Conservation (phyloP, 2,329 filamentous ascomycete species). For the Scedosporium aurantiacum region DNA sequence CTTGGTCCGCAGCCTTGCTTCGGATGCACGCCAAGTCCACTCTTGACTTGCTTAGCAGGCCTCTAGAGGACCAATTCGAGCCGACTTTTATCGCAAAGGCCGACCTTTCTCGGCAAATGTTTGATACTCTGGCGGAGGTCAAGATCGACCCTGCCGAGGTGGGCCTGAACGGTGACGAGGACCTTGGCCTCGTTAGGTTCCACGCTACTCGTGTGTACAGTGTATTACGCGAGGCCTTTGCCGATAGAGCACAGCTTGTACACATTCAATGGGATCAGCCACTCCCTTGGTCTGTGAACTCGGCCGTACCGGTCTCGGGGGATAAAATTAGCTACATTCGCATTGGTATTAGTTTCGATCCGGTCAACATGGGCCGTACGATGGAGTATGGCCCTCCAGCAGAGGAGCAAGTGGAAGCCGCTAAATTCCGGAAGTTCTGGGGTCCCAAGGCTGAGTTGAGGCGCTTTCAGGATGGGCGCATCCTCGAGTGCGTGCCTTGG, state of each 20-base stretch:
- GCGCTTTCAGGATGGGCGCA: slow-evolving; percentile 90
- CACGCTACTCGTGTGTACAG: slow-evolving; percentile 49
- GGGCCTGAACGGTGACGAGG: slow-evolving; percentile 6
- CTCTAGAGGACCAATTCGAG: slow-evolving; percentile 68
- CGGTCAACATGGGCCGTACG: slow-evolving; percentile 58
- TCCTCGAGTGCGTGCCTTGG: slow-evolving; percentile 89
- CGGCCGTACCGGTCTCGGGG: slow-evolving; percentile 8
- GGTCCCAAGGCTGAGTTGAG: slow-evolving; percentile 85
- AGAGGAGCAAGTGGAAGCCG: slow-evolving; percentile 74
- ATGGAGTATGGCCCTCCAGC: slow-evolving; percentile 83
- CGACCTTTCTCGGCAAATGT: slow-evolving; percentile 42
- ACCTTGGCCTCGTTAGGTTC: slow-evolving; percentile 30
- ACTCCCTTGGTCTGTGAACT: slow-evolving; percentile 15
- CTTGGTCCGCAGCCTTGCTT: slow-evolving; percentile 69
- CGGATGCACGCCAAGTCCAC: slow-evolving; percentile 66
- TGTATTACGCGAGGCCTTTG: slow-evolving; percentile 59
- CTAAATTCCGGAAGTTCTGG: slow-evolving; percentile 83
- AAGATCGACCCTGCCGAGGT: slow-evolving; percentile 1
- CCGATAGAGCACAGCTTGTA: slow-evolving; percentile 61
- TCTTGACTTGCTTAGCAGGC: slow-evolving; percentile 63
- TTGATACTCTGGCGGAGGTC: slow-evolving; percentile 34
- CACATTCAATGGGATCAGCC: slow-evolving; percentile 36
- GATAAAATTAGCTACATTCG: slow-evolving; percentile 29
- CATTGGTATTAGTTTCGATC: slow-evolving; percentile 62
- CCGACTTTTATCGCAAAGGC: slow-evolving; percentile 65